phyloP scores from a whole-genome alignment of 768 basidiomycete species.

The Clathrus columnatus region DNA sequence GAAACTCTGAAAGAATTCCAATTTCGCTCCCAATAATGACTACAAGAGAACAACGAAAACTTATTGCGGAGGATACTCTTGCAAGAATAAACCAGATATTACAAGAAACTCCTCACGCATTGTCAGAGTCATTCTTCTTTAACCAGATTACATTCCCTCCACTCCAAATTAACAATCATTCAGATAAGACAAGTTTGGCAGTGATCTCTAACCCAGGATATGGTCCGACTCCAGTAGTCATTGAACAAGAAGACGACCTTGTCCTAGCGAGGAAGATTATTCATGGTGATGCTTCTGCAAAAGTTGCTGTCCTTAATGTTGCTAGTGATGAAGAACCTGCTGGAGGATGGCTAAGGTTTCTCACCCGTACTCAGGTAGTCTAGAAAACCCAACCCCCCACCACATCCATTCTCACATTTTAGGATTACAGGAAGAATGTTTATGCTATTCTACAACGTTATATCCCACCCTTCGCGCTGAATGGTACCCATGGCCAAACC shows the following conservation, averaged over 20 bases:
- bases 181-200: no score
- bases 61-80: slow-evolving; percentile 7
- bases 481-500: slow-evolving; percentile 41
- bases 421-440: slow-evolving; percentile 37
- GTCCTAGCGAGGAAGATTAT: slow-evolving; percentile 27
- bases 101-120: slow-evolving; percentile 6
- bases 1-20: neutral
- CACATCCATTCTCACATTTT: no score
- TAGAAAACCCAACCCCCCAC: no score
- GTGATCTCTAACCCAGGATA: no score
- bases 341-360: slow-evolving; percentile 25
- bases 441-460: slow-evolving; percentile 41
- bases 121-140: slow-evolving; percentile 4
- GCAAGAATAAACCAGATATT: slow-evolving; percentile 3
- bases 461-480: slow-evolving; percentile 31
- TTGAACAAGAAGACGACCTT: slow-evolving; percentile 33
- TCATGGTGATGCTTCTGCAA: slow-evolving; percentile 12
- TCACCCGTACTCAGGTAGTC: slow-evolving; percentile 26
- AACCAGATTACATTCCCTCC: neutral
- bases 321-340: slow-evolving; percentile 28
- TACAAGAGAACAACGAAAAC: no score
- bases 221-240: slow-evolving; percentile 13
- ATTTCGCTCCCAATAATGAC: neutral
- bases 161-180: neutral
- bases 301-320: slow-evolving; percentile 29